Base-by-base conservation (phyloP, 2,329 filamentous ascomycete genomes). In the Neopestalotiopsis clavispora region DNA sequence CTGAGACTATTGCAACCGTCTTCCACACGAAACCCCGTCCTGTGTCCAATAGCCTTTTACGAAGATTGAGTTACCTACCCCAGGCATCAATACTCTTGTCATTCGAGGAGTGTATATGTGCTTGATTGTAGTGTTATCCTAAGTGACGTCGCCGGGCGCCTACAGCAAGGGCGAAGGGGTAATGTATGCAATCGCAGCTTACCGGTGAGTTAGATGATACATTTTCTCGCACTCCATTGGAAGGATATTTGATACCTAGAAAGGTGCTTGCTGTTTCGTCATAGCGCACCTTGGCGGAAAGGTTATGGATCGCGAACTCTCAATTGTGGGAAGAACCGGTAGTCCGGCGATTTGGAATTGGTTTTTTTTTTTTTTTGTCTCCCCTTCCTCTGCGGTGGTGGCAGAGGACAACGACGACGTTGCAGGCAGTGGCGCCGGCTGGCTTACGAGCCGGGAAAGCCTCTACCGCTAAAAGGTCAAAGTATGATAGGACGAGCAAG, bases 381-480 rank as follows among this genome's bases (percentile, higher is more conserved):
- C 34, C 32, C 13, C 20, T 40, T 5, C 59, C n/a, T n/a, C 17
- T 6, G n/a, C 30, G 7, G 12, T 28, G 4, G 57, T 14, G 7
- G 34, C 14, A 5, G n/a, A 34, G 13, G 63, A 58, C 52, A 28
- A 52, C 17, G 52, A 49, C 32, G 52, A 59, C 57, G 68, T 62
- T 59, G 66, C 66, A 63, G 68, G 66, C 6, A 62, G 63, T 70
- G 63, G 69, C 66, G 69, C 66, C 60, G 61, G 20, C 42, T 69
- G 64, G 65, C 61, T 32, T 66, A 42, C 23, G 49, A 70, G 66
- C 66, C 61, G 59, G 62, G 68, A 62, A 42, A 49, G 13, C 30
- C 30, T 66, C 66, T 66, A 57, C 65, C 52, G 56, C 58, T 64
- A 34, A 20, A 34, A 20, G 59, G 64, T 58, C 66, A 63, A 63